phyloP scores from a whole-genome alignment of 2,329 filamentous ascomycete species.

The Alternaria gaisen region DNA sequence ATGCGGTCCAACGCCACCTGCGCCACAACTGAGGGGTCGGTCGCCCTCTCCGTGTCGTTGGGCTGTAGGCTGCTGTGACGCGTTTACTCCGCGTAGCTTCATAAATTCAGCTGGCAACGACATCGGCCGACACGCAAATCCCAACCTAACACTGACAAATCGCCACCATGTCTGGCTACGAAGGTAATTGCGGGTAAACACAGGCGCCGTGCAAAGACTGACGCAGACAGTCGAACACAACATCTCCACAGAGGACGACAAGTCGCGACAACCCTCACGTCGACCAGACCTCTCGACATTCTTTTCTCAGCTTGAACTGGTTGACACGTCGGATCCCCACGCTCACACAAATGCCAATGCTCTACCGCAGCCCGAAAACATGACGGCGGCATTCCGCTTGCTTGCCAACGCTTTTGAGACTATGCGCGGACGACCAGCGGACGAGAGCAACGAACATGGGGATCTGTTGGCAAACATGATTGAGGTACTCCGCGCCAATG shows the following conservation, averaged over 20 bases:
- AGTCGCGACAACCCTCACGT: constrained; percentile 54
- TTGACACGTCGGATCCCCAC: constrained; percentile 61
- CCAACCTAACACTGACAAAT: constrained; percentile 24
- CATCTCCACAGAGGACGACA: constrained; percentile 52
- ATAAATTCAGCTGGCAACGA: constrained; percentile 18
- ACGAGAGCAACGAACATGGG: constrained; percentile 37
- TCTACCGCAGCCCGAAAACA: constrained; percentile 67
- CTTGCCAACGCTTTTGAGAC: constrained; percentile 69
- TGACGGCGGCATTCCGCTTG: constrained; percentile 66
- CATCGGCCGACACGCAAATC: constrained; percentile 6
- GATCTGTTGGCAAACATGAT: constrained; percentile 65
- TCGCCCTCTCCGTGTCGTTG: constrained; percentile 1
- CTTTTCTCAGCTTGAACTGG: constrained; percentile 68
- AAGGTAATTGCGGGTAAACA: constrained; percentile 46
- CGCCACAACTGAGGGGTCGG: constrained; percentile 14
- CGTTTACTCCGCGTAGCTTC: constrained; percentile 18
- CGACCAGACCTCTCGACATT: constrained; percentile 72
- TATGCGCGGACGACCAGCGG: constrained; percentile 59
- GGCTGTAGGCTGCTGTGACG: constrained; percentile 21
- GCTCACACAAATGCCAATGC: constrained; percentile 65
- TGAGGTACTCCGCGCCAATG: constrained; percentile 61
- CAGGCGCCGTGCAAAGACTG: constrained; percentile 22
- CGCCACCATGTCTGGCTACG: constrained; percentile 57
- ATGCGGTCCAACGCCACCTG: background rate
- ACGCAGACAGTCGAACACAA: constrained; percentile 58